Evolutionary conservation across 2,329 filamentous ascomycete genomes (phyloP), one percentile per base, ranked within the genome.

Genomic region (Fusarium burgessii): DNA sequence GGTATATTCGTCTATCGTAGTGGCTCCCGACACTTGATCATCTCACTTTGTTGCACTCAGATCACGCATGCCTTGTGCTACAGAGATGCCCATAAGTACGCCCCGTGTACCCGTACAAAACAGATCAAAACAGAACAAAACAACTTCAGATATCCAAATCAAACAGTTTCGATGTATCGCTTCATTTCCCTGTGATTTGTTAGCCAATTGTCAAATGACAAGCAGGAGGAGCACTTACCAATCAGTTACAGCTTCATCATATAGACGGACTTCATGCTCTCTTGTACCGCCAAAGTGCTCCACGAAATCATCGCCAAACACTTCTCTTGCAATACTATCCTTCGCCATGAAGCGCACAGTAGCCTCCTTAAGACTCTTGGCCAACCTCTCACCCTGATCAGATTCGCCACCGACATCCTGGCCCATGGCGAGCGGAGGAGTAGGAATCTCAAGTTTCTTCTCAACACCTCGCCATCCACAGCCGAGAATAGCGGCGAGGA

Each of bases 181-280:
- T 88, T 89, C 79, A 94, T 86, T 80, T 95, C 92, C 92, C 91
- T 92, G 70, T 12, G 0, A 23, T 4, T 73, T 68, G 78, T 77
- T 67, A 66, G 70, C 33, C 17, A 40, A 18, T 3, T 17, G 27
- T 32, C 4, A 20, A 20, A 4, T 6, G 2, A 17, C 18, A 9
- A 20, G 5, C 29, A 20, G 27, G 1, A 6, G 6, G 23, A 10
- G 13, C 14, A 90, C 92, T 80, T 86, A 95, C 94, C 95, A 98
- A 81, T 98, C 96, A 23, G 96, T 98, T 9, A 98, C 95, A 4
- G 95, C 95, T 80, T 98, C 95, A 76, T 98, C 95, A 92, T 93
- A 99, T 23, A 97, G 82, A 67, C 93, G 85, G 63, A 96, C 88
- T 82, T 99, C 96, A 81, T 99, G 95, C 80, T 97, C 92, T 71